These are phyloP conservation scores for Triticum dicoccoides DNA, from an alignment of 176 grass and related monocot genomes.

Conservation along the genomic window DNA sequence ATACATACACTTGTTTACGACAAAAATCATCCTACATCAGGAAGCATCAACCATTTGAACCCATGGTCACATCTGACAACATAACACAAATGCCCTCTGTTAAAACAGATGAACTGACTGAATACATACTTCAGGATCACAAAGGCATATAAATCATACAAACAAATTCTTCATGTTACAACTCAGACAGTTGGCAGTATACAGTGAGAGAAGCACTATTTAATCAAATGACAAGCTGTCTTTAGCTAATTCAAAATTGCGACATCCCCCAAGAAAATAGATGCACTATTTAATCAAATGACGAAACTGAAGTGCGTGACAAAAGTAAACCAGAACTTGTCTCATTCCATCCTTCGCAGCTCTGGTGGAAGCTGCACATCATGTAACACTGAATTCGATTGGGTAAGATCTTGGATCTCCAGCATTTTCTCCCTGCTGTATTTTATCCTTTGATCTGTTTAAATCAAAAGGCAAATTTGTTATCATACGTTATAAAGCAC, in stretches of 20 bases:
- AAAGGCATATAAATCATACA: not conserved
- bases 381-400: slow-evolving; percentile 15
- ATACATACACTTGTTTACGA: not conserved
- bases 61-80: not conserved
- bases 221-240: too few species aligned
- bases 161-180: not conserved
- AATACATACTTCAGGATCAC: not conserved
- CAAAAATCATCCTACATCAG: not conserved
- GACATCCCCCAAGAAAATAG: not conserved
- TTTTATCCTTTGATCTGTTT: slow-evolving; percentile 80
- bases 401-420: slow-evolving; percentile 39
- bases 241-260: not conserved
- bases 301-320: not conserved
- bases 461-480: slow-evolving; percentile 17
- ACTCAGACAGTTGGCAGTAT: not conserved
- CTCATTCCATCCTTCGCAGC: not conserved
- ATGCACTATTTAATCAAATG: not conserved
- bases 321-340: not conserved
- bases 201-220: not conserved
- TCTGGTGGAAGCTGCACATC: slow-evolving; percentile 1
- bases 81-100: not conserved
- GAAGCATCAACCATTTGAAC: slow-evolving; percentile 12
- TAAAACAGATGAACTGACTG: not conserved
- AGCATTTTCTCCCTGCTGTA: slow-evolving; percentile 64
- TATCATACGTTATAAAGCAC: slow-evolving; percentile 7